Percentiles rank a stretch among this genome's conserved stretches.
Evolutionary conservation across 768 basidiomycete species (phyloP).

Genomic region (Leccinum sublutescens): DNA sequence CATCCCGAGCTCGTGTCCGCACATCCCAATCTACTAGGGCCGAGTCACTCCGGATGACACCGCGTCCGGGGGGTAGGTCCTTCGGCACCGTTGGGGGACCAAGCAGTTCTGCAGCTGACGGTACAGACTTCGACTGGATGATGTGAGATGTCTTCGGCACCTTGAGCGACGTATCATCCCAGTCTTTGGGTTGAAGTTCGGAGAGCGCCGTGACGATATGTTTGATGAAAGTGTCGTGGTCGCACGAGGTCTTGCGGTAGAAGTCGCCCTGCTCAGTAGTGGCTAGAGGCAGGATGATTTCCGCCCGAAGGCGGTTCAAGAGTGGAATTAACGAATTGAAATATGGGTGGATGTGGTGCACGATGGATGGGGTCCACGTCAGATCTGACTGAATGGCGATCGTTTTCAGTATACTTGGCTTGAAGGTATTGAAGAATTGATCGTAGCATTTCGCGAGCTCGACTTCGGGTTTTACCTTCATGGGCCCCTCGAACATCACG

Average conservation of each 20-base stretch:
- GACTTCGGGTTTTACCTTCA: neutral
- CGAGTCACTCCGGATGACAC: neutral
- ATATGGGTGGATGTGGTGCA: neutral
- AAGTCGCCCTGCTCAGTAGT: neutral
- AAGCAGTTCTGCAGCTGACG: neutral
- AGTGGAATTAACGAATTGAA: neutral
- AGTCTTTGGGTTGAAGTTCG: neutral
- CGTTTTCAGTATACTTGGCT: constrained; percentile 3
- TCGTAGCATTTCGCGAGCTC: constrained; percentile 5
- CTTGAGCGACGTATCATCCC: neutral
- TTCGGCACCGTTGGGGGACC: neutral
- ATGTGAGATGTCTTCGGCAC: neutral
- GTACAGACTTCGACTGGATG: neutral
- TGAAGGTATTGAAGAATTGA: constrained; percentile 3
- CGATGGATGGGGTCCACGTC: neutral
- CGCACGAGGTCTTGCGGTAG: neutral
- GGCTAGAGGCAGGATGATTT: neutral
- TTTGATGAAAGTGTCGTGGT: neutral
- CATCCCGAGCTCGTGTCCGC: neutral
- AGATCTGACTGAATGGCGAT: neutral
- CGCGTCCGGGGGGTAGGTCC: neutral
- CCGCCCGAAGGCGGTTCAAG: neutral
- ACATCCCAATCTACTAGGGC: no score
- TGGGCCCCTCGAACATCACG: neutral
- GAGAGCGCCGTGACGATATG: neutral